These are phyloP conservation scores for Asterophora lycoperdoides DNA, from an alignment of 768 basidiomycete genomes.

Conservation along the genomic window DNA sequence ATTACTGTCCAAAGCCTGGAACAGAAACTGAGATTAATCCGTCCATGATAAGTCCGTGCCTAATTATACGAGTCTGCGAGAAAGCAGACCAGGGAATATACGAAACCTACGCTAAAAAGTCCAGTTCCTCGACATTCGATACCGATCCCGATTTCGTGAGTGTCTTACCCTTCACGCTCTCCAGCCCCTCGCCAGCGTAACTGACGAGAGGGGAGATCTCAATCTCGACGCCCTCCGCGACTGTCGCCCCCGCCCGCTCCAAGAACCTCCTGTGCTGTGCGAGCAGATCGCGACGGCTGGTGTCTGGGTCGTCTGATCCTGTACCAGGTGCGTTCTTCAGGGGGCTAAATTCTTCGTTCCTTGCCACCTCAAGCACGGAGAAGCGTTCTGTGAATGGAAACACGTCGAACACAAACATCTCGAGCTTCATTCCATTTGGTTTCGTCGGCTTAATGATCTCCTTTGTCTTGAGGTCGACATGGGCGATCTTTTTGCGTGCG, in stretches of 20 bases:
- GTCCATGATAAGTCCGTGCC: slow-evolving; percentile 13
- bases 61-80: slow-evolving; percentile 11
- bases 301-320: slow-evolving; percentile 84
- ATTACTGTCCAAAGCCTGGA: background rate
- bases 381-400: slow-evolving; percentile 87
- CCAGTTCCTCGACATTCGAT: slow-evolving; percentile 63
- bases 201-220: slow-evolving; percentile 86
- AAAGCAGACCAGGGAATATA: background rate
- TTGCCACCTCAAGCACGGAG: slow-evolving; percentile 82
- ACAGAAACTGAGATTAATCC: slow-evolving; percentile 12
- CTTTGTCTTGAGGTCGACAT: slow-evolving; percentile 68
- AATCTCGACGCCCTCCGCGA: slow-evolving; percentile 75
- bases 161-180: slow-evolving; percentile 68
- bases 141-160: slow-evolving; percentile 75
- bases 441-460: slow-evolving; percentile 70
- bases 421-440: slow-evolving; percentile 99
- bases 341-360: slow-evolving; percentile 92
- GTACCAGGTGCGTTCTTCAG: slow-evolving; percentile 97
- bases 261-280: slow-evolving; percentile 86
- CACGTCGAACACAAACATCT: slow-evolving; percentile 98
- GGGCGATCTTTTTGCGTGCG: slow-evolving; percentile 94
- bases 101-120: slow-evolving; percentile 41
- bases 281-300: slow-evolving; percentile 85
- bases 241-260: slow-evolving; percentile 67
- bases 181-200: slow-evolving; percentile 91